phyloP scores from a whole-genome alignment of 2,329 filamentous ascomycete species.

The Esteya vermicola region DNA sequence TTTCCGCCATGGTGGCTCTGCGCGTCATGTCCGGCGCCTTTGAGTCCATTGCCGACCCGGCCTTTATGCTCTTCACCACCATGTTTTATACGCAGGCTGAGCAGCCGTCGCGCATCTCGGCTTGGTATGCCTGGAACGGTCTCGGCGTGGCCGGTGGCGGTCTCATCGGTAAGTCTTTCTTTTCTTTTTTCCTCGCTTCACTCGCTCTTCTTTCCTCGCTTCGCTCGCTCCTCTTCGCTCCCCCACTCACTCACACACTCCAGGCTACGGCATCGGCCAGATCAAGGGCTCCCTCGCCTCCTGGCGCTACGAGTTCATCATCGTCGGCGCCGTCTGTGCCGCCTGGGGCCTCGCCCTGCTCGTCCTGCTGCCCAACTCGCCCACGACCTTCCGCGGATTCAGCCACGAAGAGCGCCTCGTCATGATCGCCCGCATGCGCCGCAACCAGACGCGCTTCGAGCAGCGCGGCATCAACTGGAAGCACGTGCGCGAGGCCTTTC shows the following conservation, averaged over 20 bases:
- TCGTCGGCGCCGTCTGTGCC: slow-evolving; percentile 44
- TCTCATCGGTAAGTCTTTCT: slow-evolving; percentile 8
- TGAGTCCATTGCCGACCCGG: slow-evolving; percentile 34
- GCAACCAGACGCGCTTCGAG: slow-evolving; percentile 45
- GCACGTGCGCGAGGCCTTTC: slow-evolving; percentile 40
- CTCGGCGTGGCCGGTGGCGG: slow-evolving; percentile 45
- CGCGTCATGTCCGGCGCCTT: slow-evolving; percentile 50
- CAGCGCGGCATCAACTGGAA: slow-evolving; percentile 38
- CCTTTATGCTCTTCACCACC: slow-evolving; percentile 48
- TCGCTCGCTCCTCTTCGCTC: not conserved
- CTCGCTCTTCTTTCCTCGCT: not conserved
- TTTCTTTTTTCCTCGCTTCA: slow-evolving; percentile 1
- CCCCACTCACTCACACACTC: not conserved
- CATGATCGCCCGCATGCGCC: slow-evolving; percentile 37
- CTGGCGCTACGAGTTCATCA: slow-evolving; percentile 57
- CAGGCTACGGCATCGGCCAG: slow-evolving; percentile 44
- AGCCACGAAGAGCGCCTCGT: slow-evolving; percentile 33
- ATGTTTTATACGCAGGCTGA: slow-evolving; percentile 52
- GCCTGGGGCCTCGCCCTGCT: slow-evolving; percentile 45
- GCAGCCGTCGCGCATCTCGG: slow-evolving; percentile 44
- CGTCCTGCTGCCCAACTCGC: slow-evolving; percentile 37
- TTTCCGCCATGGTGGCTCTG: slow-evolving; percentile 37
- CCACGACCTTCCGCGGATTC: slow-evolving; percentile 38
- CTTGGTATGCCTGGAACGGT: slow-evolving; percentile 47
- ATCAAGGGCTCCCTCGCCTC: slow-evolving; percentile 39